These are phyloP conservation scores for Jamesozyma rosinii DNA, from an alignment of 805 yeast species.

Conservation along the genomic window DNA sequence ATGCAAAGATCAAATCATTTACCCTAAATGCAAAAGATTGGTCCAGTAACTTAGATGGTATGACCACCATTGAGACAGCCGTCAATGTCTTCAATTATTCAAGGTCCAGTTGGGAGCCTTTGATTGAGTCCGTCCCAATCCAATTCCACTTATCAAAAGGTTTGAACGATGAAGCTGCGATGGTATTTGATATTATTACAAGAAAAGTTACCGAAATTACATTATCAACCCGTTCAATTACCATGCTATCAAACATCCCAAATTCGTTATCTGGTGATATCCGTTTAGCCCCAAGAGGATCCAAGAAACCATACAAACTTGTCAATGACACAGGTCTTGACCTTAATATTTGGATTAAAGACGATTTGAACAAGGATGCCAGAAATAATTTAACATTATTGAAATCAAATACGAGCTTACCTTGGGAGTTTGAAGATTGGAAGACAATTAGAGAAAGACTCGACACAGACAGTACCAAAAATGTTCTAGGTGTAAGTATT, in stretches of 20 bases:
- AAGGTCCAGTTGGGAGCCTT: slow-evolving; percentile 89
- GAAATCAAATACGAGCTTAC: slow-evolving; percentile 41
- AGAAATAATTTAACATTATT: slow-evolving; percentile 28
- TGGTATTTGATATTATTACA: slow-evolving; percentile 63
- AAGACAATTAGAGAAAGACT: slow-evolving; percentile 70
- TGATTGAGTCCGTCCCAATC: slow-evolving; percentile 80
- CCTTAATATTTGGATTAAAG: slow-evolving; percentile 74
- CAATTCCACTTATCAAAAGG: slow-evolving; percentile 56
- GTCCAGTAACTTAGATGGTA: slow-evolving; percentile 75
- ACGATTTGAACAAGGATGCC: slow-evolving; percentile 26
- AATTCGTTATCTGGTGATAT: slow-evolving; percentile 45
- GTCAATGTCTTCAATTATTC: slow-evolving; percentile 81
- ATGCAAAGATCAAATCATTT: slow-evolving; percentile 64
- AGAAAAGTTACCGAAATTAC: slow-evolving; percentile 70
- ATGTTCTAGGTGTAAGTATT: slow-evolving; percentile 54
- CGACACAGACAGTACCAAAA: slow-evolving; percentile 53
- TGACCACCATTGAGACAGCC: slow-evolving; percentile 51
- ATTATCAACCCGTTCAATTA: slow-evolving; percentile 72
- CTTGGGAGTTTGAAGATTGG: slow-evolving; percentile 97
- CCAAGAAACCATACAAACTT: slow-evolving; percentile 73
- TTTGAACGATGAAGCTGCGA: slow-evolving; percentile 36
- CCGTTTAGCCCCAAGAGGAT: slow-evolving; percentile 57
- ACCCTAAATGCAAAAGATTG: slow-evolving; percentile 63
- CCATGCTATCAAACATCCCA: slow-evolving; percentile 61
- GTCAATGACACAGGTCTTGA: slow-evolving; percentile 78